Evolutionary conservation across 345 rosid species (phyloP).

Genomic region (Syzygium grande): DNA sequence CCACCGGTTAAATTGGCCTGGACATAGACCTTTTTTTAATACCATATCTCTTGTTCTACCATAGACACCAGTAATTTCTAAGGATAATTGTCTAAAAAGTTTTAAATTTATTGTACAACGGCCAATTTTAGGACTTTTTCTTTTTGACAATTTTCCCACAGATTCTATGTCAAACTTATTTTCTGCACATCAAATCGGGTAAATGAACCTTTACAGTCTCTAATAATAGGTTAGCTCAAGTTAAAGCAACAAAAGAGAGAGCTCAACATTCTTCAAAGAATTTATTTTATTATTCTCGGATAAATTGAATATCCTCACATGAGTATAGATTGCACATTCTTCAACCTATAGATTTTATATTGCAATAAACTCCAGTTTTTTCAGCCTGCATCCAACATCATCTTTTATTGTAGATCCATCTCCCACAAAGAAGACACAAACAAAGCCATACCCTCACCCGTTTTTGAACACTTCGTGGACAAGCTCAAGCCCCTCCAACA

Average conservation of each 20-base stretch:
- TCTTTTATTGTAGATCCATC: neutral
- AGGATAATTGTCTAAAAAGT: neutral
- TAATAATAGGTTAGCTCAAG: neutral
- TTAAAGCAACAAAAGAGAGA: neutral
- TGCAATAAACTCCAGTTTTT: neutral
- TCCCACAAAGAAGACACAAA: neutral
- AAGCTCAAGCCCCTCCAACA: neutral
- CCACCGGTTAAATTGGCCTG: neutral
- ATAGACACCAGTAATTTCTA: neutral
- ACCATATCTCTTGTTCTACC: neutral
- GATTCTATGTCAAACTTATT: neutral
- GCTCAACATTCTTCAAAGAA: neutral
- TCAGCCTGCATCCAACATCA: neutral
- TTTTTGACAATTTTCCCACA: too few species aligned
- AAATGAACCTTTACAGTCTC: neutral
- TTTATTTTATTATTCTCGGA: neutral
- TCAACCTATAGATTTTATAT: neutral
- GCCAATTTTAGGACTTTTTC: neutral
- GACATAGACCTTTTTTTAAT: neutral
- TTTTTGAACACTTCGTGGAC: neutral
- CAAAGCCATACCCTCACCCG: neutral
- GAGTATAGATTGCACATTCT: neutral
- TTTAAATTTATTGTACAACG: neutral
- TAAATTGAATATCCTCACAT: neutral
- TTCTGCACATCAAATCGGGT: neutral